Conservation (phyloP, 306 rosid genomes). For the Phaseolus lunatus region DNA sequence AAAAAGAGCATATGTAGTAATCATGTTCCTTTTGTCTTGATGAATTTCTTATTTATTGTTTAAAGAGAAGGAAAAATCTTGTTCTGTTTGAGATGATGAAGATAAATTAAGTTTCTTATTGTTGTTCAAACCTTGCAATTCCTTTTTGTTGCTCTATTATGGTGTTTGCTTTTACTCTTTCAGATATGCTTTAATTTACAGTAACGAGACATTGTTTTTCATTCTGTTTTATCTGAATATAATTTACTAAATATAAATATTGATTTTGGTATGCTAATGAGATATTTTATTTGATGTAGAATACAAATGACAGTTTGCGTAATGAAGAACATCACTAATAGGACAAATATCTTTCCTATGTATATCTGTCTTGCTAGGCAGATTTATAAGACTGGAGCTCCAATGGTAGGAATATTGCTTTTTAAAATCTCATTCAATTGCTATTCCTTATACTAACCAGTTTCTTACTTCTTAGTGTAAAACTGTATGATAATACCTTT, state of each 20-base stretch:
- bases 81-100: neutral
- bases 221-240: neutral
- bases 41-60: neutral
- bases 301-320: constrained; percentile 71
- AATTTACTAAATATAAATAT: neutral
- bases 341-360: constrained; percentile 65
- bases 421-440: constrained; percentile 11
- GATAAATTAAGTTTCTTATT: neutral
- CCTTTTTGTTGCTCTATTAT: neutral
- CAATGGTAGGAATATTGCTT: constrained; percentile 58
- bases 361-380: constrained; percentile 69
- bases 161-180: neutral
- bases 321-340: constrained; percentile 45
- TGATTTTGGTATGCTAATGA: constrained; percentile 25
- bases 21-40: neutral
- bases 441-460: neutral
- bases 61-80: neutral
- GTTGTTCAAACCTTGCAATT: neutral
- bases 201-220: neutral
- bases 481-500: neutral
- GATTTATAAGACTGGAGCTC: constrained; percentile 57
- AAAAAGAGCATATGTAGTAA: neutral
- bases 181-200: neutral
- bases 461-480: neutral
- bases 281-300: constrained; percentile 52